A percentile compares a stretch with the other conserved stretches of the same genome.
Conservation (phyloP, 2,329 filamentous ascomycete species). For the Emergomyces pasteurianus region DNA sequence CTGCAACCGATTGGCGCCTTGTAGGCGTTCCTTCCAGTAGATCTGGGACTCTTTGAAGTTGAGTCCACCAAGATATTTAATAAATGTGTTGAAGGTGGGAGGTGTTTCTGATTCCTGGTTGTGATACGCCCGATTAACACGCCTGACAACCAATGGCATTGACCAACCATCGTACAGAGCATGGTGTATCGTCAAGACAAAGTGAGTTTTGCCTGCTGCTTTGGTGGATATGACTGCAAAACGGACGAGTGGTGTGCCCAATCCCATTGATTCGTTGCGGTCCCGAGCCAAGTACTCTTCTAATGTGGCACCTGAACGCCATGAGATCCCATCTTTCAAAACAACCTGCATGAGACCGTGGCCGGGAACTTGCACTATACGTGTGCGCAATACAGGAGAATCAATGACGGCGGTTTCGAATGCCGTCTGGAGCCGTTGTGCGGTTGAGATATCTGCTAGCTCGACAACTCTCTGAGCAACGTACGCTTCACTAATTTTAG, state of each 20-base stretch:
- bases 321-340: constrained; percentile 13
- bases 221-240: constrained; percentile 12
- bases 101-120: constrained; percentile 7
- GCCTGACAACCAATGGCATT: constrained; percentile 22
- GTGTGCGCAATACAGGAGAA: constrained; percentile 31
- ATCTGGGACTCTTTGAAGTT: constrained; percentile 31
- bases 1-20: constrained; percentile 31
- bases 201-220: constrained; percentile 7
- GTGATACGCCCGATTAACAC: constrained; percentile 17
- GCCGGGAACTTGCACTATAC: constrained; percentile 17
- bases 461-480: constrained; percentile 27
- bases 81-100: constrained; percentile 37
- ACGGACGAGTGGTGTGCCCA: constrained; percentile 14
- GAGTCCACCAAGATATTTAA: constrained; percentile 34
- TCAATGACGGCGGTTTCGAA: constrained; percentile 26
- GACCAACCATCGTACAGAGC: constrained; percentile 31
- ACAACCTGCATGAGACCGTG: constrained; percentile 16
- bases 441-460: constrained; percentile 13
- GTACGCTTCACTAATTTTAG: constrained; percentile 28
- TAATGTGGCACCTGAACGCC: constrained; percentile 12
- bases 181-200: constrained; percentile 28
- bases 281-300: constrained; percentile 10
- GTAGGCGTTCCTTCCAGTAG: constrained; percentile 39
- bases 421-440: constrained; percentile 24
- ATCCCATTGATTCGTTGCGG: constrained; percentile 11